Conservation (phyloP, 1,139 yeast genomes). For the Yamadazyma siamensis region DNA sequence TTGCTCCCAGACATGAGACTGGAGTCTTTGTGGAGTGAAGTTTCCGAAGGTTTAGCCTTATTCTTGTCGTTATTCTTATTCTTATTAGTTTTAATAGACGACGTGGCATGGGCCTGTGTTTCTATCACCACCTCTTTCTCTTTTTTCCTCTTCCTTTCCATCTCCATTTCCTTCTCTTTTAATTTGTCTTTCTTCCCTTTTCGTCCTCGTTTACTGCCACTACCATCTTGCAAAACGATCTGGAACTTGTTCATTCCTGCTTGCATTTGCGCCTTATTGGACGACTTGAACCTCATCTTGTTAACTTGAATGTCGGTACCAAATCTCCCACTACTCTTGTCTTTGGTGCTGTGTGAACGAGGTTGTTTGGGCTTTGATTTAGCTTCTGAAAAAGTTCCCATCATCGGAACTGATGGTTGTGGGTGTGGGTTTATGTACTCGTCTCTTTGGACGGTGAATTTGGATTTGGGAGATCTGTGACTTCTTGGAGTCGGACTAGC, state of each 20-base stretch:
- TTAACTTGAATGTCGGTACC: conserved; percentile 9
- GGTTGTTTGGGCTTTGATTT: conserved; percentile 4
- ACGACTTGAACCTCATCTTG: conserved; percentile 13
- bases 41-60: no score
- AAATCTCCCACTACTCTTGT: conserved; percentile 4
- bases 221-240: conserved; percentile 51
- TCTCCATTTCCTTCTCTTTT: conserved; percentile 10
- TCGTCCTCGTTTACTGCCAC: conserved; percentile 35
- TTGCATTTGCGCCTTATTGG: conserved; percentile 35
- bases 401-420: conserved; percentile 25
- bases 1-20: conserved; percentile 25
- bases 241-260: conserved; percentile 51
- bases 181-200: conserved; percentile 12
- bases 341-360: neutral
- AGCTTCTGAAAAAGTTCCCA: conserved; percentile 44
- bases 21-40: conserved; percentile 16
- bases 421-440: conserved; percentile 1
- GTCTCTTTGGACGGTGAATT: conserved; percentile 11
- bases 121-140: conserved; percentile 10
- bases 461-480: conserved; percentile 1
- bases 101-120: conserved; percentile 8
- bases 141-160: conserved; percentile 8
- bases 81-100: neutral
- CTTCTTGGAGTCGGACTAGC: conserved; percentile 41
- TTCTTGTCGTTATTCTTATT: neutral